Percentiles rank a stretch among this genome's conserved stretches.
These are phyloP conservation scores for Gaertneriomyces sp. DNA, from an alignment of 192 early-diverging fungal genomes.

Conservation along the genomic window DNA sequence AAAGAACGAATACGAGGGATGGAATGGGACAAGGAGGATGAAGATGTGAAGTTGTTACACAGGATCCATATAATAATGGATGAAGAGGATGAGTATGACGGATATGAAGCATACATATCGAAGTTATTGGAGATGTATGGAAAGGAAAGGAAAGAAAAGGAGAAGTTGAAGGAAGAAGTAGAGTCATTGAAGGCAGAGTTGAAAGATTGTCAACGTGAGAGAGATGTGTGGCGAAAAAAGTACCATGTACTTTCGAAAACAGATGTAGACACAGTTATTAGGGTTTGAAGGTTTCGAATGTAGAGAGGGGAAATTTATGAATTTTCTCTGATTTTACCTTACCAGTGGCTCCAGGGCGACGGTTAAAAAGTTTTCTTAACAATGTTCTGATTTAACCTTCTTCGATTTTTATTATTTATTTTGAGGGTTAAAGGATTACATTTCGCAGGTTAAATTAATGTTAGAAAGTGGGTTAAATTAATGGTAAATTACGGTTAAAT, in stretches of 20 bases:
- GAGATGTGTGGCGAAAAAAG: background rate
- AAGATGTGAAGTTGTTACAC: background rate
- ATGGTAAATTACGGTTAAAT: background rate
- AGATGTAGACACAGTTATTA: no score
- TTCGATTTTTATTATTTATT: background rate
- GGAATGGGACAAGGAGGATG: constrained; percentile 3
- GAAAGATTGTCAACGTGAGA: background rate
- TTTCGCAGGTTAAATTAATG: background rate
- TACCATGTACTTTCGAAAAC: no score
- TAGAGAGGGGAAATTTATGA: background rate
- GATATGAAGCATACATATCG: background rate
- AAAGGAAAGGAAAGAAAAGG: constrained; percentile 3
- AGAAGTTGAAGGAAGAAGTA: background rate
- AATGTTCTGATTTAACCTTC: background rate
- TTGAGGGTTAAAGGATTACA: background rate
- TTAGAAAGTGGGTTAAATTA: constrained; percentile 4
- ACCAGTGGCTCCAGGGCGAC: background rate
- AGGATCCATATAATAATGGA: background rate
- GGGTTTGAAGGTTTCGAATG: background rate
- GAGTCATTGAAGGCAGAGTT: background rate
- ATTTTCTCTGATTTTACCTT: background rate
- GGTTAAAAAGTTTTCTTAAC: background rate
- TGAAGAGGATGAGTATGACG: background rate
- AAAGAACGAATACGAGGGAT: background rate
- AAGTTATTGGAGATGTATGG: background rate